Percentiles rank a stretch among this genome's conserved stretches.
Conservation (phyloP, 2,329 filamentous ascomycete species). For the Neopestalotiopsis rosae region DNA sequence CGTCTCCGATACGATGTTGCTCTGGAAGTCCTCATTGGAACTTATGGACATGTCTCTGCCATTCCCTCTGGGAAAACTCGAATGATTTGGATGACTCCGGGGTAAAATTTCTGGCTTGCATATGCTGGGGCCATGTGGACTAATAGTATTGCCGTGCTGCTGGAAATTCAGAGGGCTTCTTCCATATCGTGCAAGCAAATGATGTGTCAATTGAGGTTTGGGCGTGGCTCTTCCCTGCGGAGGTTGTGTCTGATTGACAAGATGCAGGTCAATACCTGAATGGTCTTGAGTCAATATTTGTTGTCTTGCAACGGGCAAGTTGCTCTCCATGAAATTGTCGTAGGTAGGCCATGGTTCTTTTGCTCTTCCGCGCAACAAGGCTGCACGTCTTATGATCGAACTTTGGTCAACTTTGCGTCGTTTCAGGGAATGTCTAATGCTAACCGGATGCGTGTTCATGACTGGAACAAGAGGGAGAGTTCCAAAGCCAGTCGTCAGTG, state of each 20-base stretch:
- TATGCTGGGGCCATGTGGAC: no score
- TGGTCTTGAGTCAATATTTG: slow-evolving; percentile 13
- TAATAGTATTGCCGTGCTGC: no score
- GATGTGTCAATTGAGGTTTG: neutral
- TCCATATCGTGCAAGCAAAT: no score
- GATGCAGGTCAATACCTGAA: neutral
- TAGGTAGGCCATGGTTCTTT: slow-evolving; percentile 36
- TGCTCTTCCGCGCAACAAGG: slow-evolving; percentile 13
- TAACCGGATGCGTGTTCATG: slow-evolving; percentile 21
- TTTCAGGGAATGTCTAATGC: neutral
- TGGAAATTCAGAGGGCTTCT: no score
- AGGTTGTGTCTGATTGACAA: no score
- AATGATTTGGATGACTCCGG: no score
- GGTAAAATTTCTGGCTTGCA: no score
- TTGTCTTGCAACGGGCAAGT: slow-evolving; percentile 1
- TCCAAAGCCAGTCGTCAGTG: slow-evolving; percentile 27
- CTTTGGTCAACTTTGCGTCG: neutral
- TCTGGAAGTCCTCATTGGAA: no score
- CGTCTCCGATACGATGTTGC: neutral
- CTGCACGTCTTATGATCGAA: neutral
- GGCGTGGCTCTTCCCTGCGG: neutral
- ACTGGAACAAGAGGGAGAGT: slow-evolving; percentile 23
- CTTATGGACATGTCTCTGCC: no score
- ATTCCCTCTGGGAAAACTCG: no score
- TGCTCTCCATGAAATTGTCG: slow-evolving; percentile 31